These are phyloP conservation scores for Leccinum imitatum DNA, from an alignment of 768 basidiomycete species.

Conservation along the genomic window DNA sequence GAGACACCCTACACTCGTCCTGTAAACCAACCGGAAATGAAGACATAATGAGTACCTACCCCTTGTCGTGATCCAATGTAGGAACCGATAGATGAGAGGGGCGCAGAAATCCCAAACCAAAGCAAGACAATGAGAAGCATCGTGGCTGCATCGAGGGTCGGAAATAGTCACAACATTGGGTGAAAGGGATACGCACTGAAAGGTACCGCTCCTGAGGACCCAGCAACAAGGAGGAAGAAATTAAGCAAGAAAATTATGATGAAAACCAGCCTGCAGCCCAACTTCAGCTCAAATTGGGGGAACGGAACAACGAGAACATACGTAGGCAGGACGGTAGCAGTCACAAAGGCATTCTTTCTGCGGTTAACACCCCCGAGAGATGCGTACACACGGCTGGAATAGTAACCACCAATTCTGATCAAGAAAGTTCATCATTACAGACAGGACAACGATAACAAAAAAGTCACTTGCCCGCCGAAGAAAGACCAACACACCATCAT, in stretches of 20 bases:
- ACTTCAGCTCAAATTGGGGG: constrained; percentile 5
- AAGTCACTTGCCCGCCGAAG: constrained; percentile 68
- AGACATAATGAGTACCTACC: constrained; percentile 41
- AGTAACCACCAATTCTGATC: constrained; percentile 80
- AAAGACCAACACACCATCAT: constrained; percentile 80
- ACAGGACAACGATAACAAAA: neutral
- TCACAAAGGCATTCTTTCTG: constrained; percentile 81
- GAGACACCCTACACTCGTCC: constrained; percentile 50
- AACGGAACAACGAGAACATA: constrained; percentile 36
- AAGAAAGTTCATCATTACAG: neutral
- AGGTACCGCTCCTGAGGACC: constrained; percentile 93
- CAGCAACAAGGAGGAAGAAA: constrained; percentile 79
- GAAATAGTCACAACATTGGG: neutral
- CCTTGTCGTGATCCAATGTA: constrained; percentile 88
- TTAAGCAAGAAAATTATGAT: constrained; percentile 86
- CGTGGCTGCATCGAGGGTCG: constrained; percentile 50
- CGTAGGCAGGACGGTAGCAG: constrained; percentile 88
- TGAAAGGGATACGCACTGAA: constrained; percentile 59
- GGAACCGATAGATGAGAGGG: constrained; percentile 81
- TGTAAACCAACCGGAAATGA: constrained; percentile 8
- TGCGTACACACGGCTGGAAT: constrained; percentile 78
- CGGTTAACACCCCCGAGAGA: constrained; percentile 72
- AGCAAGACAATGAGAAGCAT: constrained; percentile 80
- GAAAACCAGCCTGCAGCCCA: constrained; percentile 66
- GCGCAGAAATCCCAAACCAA: constrained; percentile 95